phyloP scores from a whole-genome alignment of 805 yeast genomes.

The Lipomyces anomalus region DNA sequence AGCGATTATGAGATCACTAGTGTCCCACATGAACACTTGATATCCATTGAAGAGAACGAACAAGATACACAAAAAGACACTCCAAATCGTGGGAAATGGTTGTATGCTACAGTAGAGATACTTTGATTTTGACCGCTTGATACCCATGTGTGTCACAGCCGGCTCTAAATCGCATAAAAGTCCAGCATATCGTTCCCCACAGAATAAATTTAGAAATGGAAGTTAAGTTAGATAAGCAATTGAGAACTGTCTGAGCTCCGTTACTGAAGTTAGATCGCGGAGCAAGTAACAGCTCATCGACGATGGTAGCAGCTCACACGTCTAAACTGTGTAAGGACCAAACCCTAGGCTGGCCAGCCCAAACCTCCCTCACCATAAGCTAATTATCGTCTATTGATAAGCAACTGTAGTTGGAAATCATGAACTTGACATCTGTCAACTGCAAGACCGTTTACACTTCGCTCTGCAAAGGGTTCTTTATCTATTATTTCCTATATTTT shows the following conservation, averaged over 20 bases:
- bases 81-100: constrained; percentile 53
- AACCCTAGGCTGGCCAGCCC: too few species aligned
- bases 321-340: too few species aligned
- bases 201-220: constrained; percentile 65
- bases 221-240: constrained; percentile 67
- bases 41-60: constrained; percentile 66
- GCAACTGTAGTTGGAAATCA: too few species aligned
- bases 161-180: constrained; percentile 57
- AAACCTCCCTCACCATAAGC: too few species aligned
- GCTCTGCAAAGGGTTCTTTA: too few species aligned
- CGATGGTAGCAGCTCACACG: too few species aligned
- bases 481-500: too few species aligned
- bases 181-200: constrained; percentile 51
- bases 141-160: constrained; percentile 51
- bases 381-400: too few species aligned
- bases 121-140: constrained; percentile 43
- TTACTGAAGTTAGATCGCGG: too few species aligned
- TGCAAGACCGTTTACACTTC: too few species aligned
- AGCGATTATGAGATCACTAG: constrained; percentile 56
- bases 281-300: too few species aligned
- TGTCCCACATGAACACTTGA: constrained; percentile 62
- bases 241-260: constrained; percentile 56
- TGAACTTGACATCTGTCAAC: too few species aligned
- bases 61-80: constrained; percentile 40
- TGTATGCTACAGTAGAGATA: constrained; percentile 50